Conservation (phyloP, 139 green algal genomes). For the Closterium sp. region DNA sequence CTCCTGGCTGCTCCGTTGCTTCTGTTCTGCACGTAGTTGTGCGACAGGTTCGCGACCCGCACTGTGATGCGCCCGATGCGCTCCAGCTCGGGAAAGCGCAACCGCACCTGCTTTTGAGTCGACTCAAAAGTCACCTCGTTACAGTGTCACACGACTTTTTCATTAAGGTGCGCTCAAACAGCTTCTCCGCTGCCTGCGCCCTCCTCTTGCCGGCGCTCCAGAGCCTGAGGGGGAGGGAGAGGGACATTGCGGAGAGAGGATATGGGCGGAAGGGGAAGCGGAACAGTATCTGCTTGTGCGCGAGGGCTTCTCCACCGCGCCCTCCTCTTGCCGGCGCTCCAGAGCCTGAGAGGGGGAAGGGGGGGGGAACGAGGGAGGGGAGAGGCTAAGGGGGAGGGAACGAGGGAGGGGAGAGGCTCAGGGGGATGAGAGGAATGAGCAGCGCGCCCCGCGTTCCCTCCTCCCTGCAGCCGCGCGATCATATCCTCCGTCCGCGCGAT, state of each 20-base stretch:
- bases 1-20: no score
- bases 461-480: conserved; percentile 66
- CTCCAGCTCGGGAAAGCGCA: neutral
- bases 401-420: neutral
- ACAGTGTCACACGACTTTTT: no score
- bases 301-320: no score
- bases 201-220: no score
- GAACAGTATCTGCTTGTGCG: no score
- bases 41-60: no score
- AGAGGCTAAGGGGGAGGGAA: no score
- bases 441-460: conserved; percentile 71
- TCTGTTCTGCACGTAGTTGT: no score
- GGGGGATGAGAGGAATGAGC: conserved; percentile 58
- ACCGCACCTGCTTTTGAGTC: conserved; percentile 3
- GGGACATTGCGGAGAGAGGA: neutral
- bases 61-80: no score
- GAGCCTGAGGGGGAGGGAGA: no score
- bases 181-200: neutral
- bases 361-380: neutral
- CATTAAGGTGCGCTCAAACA: conserved; percentile 6
- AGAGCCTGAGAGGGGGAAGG: neutral
- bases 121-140: no score
- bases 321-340: neutral
- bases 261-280: neutral
- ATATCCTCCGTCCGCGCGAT: conserved; percentile 75